These are phyloP conservation scores for Neurospora sp. DNA, from an alignment of 2,329 filamentous ascomycete genomes.

Conservation along the genomic window DNA sequence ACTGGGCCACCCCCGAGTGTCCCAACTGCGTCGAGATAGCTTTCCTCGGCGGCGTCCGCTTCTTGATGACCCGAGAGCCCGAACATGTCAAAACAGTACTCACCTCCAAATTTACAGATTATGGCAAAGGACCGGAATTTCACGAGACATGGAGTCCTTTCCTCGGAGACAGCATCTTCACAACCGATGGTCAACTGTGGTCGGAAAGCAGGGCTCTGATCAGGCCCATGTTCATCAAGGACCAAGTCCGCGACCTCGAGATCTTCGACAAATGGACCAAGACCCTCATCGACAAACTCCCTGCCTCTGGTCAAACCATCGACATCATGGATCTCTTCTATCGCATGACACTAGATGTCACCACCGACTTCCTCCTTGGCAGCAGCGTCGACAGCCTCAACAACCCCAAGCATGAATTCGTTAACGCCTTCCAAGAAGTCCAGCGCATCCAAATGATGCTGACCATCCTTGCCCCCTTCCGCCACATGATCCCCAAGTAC, in stretches of 20 bases:
- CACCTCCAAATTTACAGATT: slow-evolving; percentile 47
- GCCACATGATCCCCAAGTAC: slow-evolving; percentile 45
- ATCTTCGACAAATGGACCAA: slow-evolving; percentile 52
- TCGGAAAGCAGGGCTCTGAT: slow-evolving; percentile 43
- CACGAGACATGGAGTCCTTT: slow-evolving; percentile 34
- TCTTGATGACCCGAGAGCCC: slow-evolving; percentile 41
- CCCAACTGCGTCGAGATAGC: slow-evolving; percentile 29
- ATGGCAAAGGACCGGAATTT: slow-evolving; percentile 35
- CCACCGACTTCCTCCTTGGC: slow-evolving; percentile 60
- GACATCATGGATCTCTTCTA: slow-evolving; percentile 57
- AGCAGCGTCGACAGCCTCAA: slow-evolving; percentile 39
- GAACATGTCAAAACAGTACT: slow-evolving; percentile 49
- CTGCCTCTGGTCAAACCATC: slow-evolving; percentile 41
- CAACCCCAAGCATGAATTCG: slow-evolving; percentile 48
- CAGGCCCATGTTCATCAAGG: slow-evolving; percentile 41
- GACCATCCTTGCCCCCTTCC: slow-evolving; percentile 44
- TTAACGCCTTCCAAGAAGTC: slow-evolving; percentile 59
- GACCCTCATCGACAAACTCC: slow-evolving; percentile 48
- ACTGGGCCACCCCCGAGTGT: slow-evolving; percentile 20
- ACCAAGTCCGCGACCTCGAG: slow-evolving; percentile 37
- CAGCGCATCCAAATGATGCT: slow-evolving; percentile 58
- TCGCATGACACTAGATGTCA: slow-evolving; percentile 55
- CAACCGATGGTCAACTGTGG: slow-evolving; percentile 42
- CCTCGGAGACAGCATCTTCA: slow-evolving; percentile 48
- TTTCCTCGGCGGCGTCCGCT: slow-evolving; percentile 22